These are phyloP conservation scores for Chlorociboria aeruginascens DNA, from an alignment of 495 filamentous ascomycete species.

Conservation along the genomic window DNA sequence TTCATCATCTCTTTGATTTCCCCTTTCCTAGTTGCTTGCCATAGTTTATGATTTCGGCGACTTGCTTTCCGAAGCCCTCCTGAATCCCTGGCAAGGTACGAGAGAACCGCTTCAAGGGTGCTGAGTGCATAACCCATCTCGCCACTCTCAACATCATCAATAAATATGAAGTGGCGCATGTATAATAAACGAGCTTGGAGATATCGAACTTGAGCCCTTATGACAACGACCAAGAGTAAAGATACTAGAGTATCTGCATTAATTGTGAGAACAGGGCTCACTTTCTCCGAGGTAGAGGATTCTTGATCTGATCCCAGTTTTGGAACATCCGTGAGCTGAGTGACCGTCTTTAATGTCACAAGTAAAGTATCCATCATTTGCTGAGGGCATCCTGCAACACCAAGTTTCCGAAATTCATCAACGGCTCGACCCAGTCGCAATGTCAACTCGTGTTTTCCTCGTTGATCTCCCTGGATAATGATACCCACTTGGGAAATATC, in stretches of 20 bases:
- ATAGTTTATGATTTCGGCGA: slow-evolving; percentile 71
- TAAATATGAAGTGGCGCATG: slow-evolving; percentile 93
- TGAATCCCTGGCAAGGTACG: slow-evolving; percentile 78
- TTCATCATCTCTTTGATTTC: slow-evolving; percentile 60
- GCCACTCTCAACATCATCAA: slow-evolving; percentile 92
- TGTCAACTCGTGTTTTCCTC: slow-evolving; percentile 61
- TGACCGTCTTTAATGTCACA: slow-evolving; percentile 75
- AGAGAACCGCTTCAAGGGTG: slow-evolving; percentile 89
- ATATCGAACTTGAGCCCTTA: slow-evolving; percentile 79
- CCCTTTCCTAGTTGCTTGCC: slow-evolving; percentile 73
- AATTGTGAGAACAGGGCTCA: slow-evolving; percentile 56
- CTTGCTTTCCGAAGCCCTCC: slow-evolving; percentile 73
- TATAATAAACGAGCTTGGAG: slow-evolving; percentile 80
- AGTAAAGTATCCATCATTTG: slow-evolving; percentile 89
- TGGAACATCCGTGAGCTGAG: slow-evolving; percentile 35
- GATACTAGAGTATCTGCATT: slow-evolving; percentile 96
- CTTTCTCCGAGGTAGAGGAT: slow-evolving; percentile 42
- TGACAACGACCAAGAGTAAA: slow-evolving; percentile 81
- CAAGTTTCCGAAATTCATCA: slow-evolving; percentile 82
- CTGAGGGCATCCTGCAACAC: slow-evolving; percentile 73
- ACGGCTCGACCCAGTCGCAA: slow-evolving; percentile 63
- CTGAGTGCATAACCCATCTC: slow-evolving; percentile 96
- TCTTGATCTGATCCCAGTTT: slow-evolving; percentile 25
- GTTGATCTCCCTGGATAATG: slow-evolving; percentile 56
- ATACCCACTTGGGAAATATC: slow-evolving; percentile 94